phyloP scores from a whole-genome alignment of 2,329 filamentous ascomycete genomes.

The Metarhizium rileyi region DNA sequence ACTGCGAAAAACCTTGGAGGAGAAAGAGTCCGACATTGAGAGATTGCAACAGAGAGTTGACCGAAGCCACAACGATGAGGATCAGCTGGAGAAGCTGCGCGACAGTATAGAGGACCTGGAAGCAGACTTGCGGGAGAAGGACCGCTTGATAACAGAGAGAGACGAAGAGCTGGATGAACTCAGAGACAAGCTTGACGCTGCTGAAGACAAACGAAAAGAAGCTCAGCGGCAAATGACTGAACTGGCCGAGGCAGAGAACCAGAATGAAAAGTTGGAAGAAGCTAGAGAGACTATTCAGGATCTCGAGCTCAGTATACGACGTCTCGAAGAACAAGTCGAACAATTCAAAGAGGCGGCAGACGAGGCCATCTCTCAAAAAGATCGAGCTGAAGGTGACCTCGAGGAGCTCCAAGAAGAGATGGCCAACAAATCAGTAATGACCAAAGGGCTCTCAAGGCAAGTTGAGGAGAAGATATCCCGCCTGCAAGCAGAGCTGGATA shows the following conservation, averaged over 20 bases:
- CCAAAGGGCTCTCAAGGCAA: conserved; percentile 64
- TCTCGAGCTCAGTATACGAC: conserved; percentile 44
- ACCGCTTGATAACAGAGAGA: conserved; percentile 60
- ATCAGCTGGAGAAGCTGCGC: conserved; percentile 55
- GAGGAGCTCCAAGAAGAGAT: conserved; percentile 66
- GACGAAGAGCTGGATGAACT: conserved; percentile 66
- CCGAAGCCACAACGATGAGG: conserved; percentile 43
- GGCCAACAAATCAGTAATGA: conserved; percentile 68
- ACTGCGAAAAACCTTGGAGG: conserved; percentile 45
- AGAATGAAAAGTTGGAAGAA: conserved; percentile 41
- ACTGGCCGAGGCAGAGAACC: conserved; percentile 47
- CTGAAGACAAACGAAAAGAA: conserved; percentile 49
- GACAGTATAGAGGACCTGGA: conserved; percentile 71
- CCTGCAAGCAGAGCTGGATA: conserved; percentile 56
- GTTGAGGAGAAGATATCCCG: conserved; percentile 60
- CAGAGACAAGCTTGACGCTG: conserved; percentile 43
- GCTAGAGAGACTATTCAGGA: conserved; percentile 50
- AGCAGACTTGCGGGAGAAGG: conserved; percentile 65
- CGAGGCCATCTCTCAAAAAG: conserved; percentile 43
- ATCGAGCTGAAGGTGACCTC: conserved; percentile 48
- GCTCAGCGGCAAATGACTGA: conserved; percentile 40
- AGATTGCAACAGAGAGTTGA: conserved; percentile 51
- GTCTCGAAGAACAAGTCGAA: conserved; percentile 43
- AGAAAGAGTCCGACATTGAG: conserved; percentile 51
- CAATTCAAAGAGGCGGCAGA: conserved; percentile 45